A percentile compares a stretch with the other conserved stretches of the same genome.
Evolutionary conservation across 768 basidiomycete genomes (phyloP).

Genomic region (Naganishia kalamii): DNA sequence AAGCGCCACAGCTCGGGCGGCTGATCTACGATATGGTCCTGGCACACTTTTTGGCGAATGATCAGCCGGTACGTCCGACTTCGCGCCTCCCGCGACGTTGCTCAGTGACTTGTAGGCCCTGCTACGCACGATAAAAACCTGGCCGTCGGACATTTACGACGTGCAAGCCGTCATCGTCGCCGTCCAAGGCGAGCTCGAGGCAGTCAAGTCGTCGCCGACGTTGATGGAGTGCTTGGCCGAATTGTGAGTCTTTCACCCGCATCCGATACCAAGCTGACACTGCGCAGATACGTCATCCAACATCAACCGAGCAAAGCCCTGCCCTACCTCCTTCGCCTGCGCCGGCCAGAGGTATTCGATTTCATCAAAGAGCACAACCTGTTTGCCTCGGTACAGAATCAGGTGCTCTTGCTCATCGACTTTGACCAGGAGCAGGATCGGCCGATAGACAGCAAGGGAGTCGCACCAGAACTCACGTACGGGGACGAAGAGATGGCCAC

Average conservation of each 20-base stretch:
- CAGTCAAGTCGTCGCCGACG: conserved; percentile 53
- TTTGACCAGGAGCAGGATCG: conserved; percentile 78
- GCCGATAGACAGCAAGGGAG: conserved; percentile 15
- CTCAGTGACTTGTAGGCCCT: conserved; percentile 54
- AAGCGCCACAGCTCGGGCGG: conserved; percentile 69
- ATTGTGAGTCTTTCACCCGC: conserved; percentile 53
- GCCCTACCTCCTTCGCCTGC: conserved; percentile 77
- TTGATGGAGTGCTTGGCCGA: conserved; percentile 95
- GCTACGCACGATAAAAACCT: conserved; percentile 69
- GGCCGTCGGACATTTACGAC: conserved; percentile 89
- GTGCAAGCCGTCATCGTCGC: conserved; percentile 80
- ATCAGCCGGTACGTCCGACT: conserved; percentile 56
- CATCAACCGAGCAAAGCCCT: conserved; percentile 91
- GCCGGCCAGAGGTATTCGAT: conserved; percentile 83
- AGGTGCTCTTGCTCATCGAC: conserved; percentile 82
- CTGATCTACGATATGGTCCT: conserved; percentile 93
- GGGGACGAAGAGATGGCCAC: conserved; percentile 9
- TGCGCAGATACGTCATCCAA: conserved; percentile 67
- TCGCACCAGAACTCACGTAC: background rate
- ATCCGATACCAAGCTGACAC: background rate
- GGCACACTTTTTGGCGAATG: conserved; percentile 72
- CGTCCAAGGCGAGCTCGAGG: conserved; percentile 73
- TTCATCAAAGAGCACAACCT: conserved; percentile 88
- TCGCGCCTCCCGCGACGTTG: background rate
- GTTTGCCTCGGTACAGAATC: conserved; percentile 90